Evolutionary conservation across 2,329 filamentous ascomycete species (phyloP).

Genomic region (Fusarium camptoceras): DNA sequence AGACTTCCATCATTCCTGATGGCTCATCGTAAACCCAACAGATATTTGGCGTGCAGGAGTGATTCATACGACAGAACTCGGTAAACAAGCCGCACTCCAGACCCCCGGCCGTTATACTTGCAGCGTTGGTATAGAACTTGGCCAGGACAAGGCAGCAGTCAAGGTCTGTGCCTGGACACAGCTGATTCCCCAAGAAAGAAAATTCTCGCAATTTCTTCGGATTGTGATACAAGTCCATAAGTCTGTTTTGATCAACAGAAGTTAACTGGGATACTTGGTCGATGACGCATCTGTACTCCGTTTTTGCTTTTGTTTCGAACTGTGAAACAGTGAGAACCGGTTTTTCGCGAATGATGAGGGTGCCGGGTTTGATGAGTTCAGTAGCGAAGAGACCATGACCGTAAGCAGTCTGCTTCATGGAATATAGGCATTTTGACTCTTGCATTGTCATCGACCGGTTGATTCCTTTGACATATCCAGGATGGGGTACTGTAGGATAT

Average conservation of each 20-base stretch:
- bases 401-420: not conserved
- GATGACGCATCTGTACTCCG: slow-evolving; percentile 15
- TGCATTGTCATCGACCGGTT: not conserved
- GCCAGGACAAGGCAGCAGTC: slow-evolving; percentile 9
- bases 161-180: slow-evolving; percentile 2
- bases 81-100: slow-evolving; percentile 17
- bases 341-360: slow-evolving; percentile 17
- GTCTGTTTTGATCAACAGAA: not conserved
- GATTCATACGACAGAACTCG: slow-evolving; percentile 24
- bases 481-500: not conserved
- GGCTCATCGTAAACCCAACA: slow-evolving; percentile 23
- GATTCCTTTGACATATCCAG: not conserved
- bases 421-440: not conserved
- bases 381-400: slow-evolving; percentile 12
- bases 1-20: slow-evolving; percentile 10
- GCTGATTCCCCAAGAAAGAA: slow-evolving; percentile 10
- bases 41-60: slow-evolving; percentile 22
- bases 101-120: slow-evolving; percentile 2
- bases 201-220: slow-evolving; percentile 18
- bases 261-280: not conserved
- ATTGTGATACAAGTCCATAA: slow-evolving; percentile 14
- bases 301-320: not conserved
- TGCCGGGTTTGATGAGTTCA: slow-evolving; percentile 4
- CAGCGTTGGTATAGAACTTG: slow-evolving; percentile 27
- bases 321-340: slow-evolving; percentile 8